phyloP scores from a whole-genome alignment of 352 stramenopile genomes.

The Pythium vanterpoolii region DNA sequence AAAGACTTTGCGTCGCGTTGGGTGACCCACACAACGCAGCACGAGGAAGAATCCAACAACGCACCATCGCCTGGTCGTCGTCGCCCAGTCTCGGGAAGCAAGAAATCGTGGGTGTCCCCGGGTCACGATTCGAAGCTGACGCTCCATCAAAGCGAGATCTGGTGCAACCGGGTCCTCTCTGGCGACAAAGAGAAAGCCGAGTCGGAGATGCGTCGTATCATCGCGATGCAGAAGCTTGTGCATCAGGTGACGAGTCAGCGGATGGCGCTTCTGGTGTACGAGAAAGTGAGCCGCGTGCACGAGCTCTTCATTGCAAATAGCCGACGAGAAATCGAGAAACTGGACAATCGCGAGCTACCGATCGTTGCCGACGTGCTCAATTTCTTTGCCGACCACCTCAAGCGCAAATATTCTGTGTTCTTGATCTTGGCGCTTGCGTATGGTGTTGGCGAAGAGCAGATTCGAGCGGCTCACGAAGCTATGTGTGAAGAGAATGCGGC shows the following conservation, averaged over 20 bases:
- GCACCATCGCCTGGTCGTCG: conserved; percentile 8
- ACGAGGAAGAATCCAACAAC: conserved; percentile 15
- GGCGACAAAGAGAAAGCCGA: conserved; percentile 83
- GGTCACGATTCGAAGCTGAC: conserved; percentile 81
- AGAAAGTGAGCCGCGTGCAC: conserved; percentile 87
- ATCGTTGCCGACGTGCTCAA: conserved; percentile 65
- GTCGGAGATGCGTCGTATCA: conserved; percentile 75
- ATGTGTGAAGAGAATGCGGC: conserved; percentile 83
- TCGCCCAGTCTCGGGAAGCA: background rate
- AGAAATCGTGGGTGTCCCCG: conserved; percentile 64
- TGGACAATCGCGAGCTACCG: conserved; percentile 38
- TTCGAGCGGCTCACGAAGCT: conserved; percentile 71
- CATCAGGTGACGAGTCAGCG: conserved; percentile 66
- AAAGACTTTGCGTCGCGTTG: conserved; percentile 18
- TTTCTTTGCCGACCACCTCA: conserved; percentile 84
- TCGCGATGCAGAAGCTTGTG: conserved; percentile 86
- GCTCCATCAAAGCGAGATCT: conserved; percentile 82
- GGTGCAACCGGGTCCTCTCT: conserved; percentile 77
- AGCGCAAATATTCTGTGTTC: conserved; percentile 87
- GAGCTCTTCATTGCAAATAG: conserved; percentile 82
- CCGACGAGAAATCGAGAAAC: conserved; percentile 62
- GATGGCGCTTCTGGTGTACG: conserved; percentile 86
- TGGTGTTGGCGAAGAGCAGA: conserved; percentile 72
- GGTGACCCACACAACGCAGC: background rate
- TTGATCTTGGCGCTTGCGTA: conserved; percentile 78